Evolutionary conservation across 1,284 basidiomycete genomes (phyloP).

Genomic region (Microbotryum scabiosae): DNA sequence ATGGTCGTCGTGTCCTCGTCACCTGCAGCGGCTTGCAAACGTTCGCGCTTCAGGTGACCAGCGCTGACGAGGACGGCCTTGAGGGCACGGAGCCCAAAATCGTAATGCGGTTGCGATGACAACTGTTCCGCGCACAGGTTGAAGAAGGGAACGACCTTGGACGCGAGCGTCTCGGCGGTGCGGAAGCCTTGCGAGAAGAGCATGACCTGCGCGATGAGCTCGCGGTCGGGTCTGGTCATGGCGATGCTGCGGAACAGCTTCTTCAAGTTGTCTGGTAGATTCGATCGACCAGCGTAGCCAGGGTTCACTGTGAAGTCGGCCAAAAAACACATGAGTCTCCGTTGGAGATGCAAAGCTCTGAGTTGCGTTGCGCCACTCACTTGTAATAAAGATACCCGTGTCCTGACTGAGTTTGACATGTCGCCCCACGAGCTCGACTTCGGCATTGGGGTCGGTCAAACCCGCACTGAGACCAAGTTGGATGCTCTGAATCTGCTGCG

Average conservation of each 20-base stretch:
- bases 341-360: slow-evolving; percentile 69
- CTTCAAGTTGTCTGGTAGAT: slow-evolving; percentile 90
- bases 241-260: slow-evolving; percentile 94
- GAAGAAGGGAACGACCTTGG: slow-evolving; percentile 98
- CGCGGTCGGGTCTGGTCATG: slow-evolving; percentile 96
- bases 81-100: slow-evolving; percentile 95
- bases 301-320: slow-evolving; percentile 63
- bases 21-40: slow-evolving; percentile 48
- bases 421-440: slow-evolving; percentile 95
- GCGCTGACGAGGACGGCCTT: slow-evolving; percentile 95
- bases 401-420: slow-evolving; percentile 85
- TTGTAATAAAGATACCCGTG: slow-evolving; percentile 55
- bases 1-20: slow-evolving; percentile 40
- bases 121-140: slow-evolving; percentile 95
- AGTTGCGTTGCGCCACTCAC: slow-evolving; percentile 1
- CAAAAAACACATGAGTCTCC: neutral
- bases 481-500: slow-evolving; percentile 97
- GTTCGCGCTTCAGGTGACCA: slow-evolving; percentile 92
- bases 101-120: slow-evolving; percentile 95
- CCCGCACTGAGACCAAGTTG: slow-evolving; percentile 84
- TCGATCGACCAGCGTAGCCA: slow-evolving; percentile 94
- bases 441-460: slow-evolving; percentile 69
- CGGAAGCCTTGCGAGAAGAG: slow-evolving; percentile 99
- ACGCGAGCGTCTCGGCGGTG: slow-evolving; percentile 87
- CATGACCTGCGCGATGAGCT: slow-evolving; percentile 98